Percentiles rank a stretch among this genome's conserved stretches.
phyloP scores from a whole-genome alignment of 179 eudicot genomes.

The Corrigiola litoralis region DNA sequence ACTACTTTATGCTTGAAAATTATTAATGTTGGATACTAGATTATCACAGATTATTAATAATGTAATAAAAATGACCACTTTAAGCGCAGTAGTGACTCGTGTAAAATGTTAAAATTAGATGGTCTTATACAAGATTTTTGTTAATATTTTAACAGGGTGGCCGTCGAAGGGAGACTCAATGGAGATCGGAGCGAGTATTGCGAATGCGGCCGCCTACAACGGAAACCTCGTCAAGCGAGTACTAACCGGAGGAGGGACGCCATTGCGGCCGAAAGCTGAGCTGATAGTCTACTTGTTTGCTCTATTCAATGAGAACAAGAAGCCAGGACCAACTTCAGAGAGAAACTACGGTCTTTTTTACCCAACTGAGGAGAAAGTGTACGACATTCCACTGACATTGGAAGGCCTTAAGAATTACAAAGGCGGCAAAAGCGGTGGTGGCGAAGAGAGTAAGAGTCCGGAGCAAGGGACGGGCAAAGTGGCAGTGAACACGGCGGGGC shows the following conservation, averaged over 20 bases:
- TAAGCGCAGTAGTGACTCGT: too few relatives aligned
- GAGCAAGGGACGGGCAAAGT: constrained; percentile 21
- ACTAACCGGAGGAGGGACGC: constrained; percentile 80
- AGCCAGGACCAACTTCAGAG: constrained; percentile 67
- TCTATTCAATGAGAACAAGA: constrained; percentile 76
- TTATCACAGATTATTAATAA: too few relatives aligned
- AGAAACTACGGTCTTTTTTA: constrained; percentile 77
- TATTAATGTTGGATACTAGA: too few relatives aligned
- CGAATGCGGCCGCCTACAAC: constrained; percentile 74
- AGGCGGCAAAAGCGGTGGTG: neutral
- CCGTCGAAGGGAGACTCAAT: constrained; percentile 73
- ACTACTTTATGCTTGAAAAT: too few relatives aligned
- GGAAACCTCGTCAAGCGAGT: constrained; percentile 55
- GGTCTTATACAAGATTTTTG: too few relatives aligned
- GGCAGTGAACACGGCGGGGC: constrained; percentile 30
- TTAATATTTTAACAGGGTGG: constrained; percentile 41
- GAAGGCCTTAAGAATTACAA: constrained; percentile 36
- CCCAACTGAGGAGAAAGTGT: constrained; percentile 62
- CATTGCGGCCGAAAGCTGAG: constrained; percentile 56
- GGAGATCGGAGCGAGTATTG: constrained; percentile 61
- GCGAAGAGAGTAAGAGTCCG: neutral
- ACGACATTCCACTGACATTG: constrained; percentile 52
- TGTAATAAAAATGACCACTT: too few relatives aligned
- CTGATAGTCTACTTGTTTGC: constrained; percentile 71
- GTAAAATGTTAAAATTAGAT: too few relatives aligned